Evolutionary conservation across 1,139 yeast genomes (phyloP), one percentile per base, ranked within the genome.

Genomic region (Maudiozyma humilis): DNA sequence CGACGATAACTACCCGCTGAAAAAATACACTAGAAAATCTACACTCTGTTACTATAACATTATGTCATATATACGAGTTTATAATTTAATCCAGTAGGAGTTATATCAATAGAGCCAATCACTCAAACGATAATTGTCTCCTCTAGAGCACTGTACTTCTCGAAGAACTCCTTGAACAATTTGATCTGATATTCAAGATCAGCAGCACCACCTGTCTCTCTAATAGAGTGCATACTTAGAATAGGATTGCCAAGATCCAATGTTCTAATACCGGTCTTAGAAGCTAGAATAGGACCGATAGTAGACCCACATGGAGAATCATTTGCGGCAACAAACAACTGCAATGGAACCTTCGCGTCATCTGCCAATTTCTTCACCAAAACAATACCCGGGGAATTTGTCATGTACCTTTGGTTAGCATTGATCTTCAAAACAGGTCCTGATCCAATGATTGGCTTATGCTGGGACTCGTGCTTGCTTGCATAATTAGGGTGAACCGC

Each of bases 221-320:
- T 76, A 47, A 87, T 82, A 2, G 95, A 84, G 61, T 91, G 98
- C 98, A 91, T 91, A 44, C 94, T 82, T 55, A 91, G 70, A 62
- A 89, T 95, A 2, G 97, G 95, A 60, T 87, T 88, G 44, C 98
- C 98, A 47, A 91, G 69, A 64, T 91, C 98, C 48, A 91, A 67
- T 2, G 96, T 87, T 60, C 95, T 75, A 40, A 91, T 75, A 42
- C 98, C 98, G 40, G 91, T 73, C 56, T 84, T 84, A 3, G 95
- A 82, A 29, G 96, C 82, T 49, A 91, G 69, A 62, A 88, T 83
- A 19, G 98, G 97, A 1, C 98, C 98, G 57, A 91, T 91, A 1
- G 98, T 91, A 2, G 95, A 83, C 1, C 98, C 98, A 66, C 97
- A 91, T 2, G 96, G 86, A 1, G 94, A 80, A 56, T 85, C 95